Evolutionary conservation across 306 rosid genomes (phyloP), one percentile per base, ranked within the genome.

Genomic region (Dalbergia cultrata): DNA sequence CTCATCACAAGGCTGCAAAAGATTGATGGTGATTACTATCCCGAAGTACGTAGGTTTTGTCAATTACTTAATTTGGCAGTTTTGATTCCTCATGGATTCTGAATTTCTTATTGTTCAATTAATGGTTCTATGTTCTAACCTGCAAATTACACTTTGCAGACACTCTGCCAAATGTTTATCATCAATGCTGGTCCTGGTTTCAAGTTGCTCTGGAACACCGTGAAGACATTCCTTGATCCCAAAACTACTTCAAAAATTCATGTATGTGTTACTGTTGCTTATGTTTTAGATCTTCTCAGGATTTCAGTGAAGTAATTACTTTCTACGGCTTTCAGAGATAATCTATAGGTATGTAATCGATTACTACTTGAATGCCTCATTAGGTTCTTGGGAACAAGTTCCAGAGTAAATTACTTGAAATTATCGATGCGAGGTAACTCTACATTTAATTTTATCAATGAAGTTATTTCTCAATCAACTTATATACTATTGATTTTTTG

Each of bases 181-280:
- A 88, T 94, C 54, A 94, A 94, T 85, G 98, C 94, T 86, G 97
- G 98, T 68, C 86, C 93, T 76, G 97, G 97, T 82, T 94, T 94
- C 80, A 89, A 91, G 94, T 77, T 94, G 67, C 91, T 94, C 7
- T 94, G 97, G 98, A 85, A 81, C 86, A 89, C 97, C 5, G 85
- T 94, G 70, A 94, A 86, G 85, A 70, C 95, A 44, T 92, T 94
- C 88, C 89, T 94, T 73, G 98, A 94, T 82, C 96, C 98, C 74
- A 87, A 73, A 83, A 90, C 98, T 53, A 85, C 93, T 62, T 68
- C 92, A 49, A 94, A 94, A 87, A 94, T 94, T 74, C 92, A 92
- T 86, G 98, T 94, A 88, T 19, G 98, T 85, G 69, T 53, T 13
- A 74, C 18, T 58, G 70, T 62, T 35, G 22, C 56, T 33, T 14